Evolutionary conservation across 148 eudicot genomes (phyloP), one percentile per base, ranked within the genome.

Genomic region (Silene conica): DNA sequence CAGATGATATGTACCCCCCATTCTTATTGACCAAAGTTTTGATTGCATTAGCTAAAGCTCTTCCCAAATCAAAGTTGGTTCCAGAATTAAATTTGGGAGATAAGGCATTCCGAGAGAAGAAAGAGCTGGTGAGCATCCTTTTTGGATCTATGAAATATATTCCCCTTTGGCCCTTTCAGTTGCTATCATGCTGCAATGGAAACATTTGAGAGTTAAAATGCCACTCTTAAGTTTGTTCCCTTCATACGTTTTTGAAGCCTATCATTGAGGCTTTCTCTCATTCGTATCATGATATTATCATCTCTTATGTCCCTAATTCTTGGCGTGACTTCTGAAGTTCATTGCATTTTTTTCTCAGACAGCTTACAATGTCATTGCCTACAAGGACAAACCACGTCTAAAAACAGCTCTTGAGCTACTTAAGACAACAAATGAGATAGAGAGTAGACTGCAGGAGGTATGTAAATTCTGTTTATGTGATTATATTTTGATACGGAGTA

Each of bases 1-100:
- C 99, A 80, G 97, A 92, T 86, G 94, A 89, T 77, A 80, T 95
- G 86, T 87, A 84, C 70, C 99, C 99, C 16, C 87, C 99, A 74
- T 78, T 85, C 87, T 46, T 86, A 21, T 67, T 92, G 80, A 83
- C 86, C 31, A 81, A 92, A 80, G 22, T 92, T 74, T 84, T 95
- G 52, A 86, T 86, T 52, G 83, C 91, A 26, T 4, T 95, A 59
- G 90, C 97, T 56, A 90, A 90, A 77, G 67, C 92, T 70, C 82
- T 95, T 74, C 99, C 99, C 22, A 88, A 81, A 67, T 76, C 83
- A 23, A 95, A 95, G 85, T 81, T 95, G 72, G 97, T 95, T 78
- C 99, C 99, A 13, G 81, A 80, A 34, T 77, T 78, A 74, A 88
- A 90, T 82, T 76, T 95, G 38, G 97, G 87, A 19, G 94, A 86